Conservation (phyloP, 129 eudicot genomes). For the Sambucus nigra region DNA sequence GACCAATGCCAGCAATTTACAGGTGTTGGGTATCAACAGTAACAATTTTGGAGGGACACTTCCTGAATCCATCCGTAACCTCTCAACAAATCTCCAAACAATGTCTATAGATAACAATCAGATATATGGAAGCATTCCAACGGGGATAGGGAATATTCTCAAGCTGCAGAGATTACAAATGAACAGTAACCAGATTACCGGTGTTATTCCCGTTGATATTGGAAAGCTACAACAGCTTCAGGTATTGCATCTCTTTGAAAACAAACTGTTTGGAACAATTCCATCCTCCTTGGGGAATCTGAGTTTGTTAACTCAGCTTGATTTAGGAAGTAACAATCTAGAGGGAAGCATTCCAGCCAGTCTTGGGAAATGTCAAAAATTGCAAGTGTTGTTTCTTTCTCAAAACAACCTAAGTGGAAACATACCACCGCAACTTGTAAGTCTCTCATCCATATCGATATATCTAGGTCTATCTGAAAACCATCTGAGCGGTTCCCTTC, state of each 20-base stretch:
- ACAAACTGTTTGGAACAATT: constrained; percentile 10
- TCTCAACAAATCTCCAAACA: neutral
- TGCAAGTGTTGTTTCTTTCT: constrained; percentile 4
- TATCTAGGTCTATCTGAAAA: neutral
- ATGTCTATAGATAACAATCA: neutral
- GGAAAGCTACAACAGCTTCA: constrained; percentile 7
- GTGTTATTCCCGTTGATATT: constrained; percentile 7
- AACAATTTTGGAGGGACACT: constrained; percentile 13
- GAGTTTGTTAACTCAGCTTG: no score
- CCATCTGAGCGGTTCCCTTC: constrained; percentile 2
- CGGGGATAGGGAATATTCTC: constrained; percentile 14
- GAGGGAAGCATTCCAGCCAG: neutral
- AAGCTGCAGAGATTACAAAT: neutral
- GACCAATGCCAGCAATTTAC: constrained; percentile 11
- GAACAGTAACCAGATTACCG: neutral
- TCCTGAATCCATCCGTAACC: constrained; percentile 10
- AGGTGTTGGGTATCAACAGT: neutral
- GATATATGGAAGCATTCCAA: constrained; percentile 15
- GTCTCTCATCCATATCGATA: constrained; percentile 6
- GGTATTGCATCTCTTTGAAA: neutral
- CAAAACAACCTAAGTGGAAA: constrained; percentile 1
- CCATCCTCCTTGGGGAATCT: constrained; percentile 12
- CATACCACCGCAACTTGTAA: constrained; percentile 4
- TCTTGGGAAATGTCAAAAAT: neutral
- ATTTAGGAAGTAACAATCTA: neutral